These are phyloP conservation scores for Lizonia empirigonia DNA, from an alignment of 2,329 filamentous ascomycete genomes.

Conservation along the genomic window DNA sequence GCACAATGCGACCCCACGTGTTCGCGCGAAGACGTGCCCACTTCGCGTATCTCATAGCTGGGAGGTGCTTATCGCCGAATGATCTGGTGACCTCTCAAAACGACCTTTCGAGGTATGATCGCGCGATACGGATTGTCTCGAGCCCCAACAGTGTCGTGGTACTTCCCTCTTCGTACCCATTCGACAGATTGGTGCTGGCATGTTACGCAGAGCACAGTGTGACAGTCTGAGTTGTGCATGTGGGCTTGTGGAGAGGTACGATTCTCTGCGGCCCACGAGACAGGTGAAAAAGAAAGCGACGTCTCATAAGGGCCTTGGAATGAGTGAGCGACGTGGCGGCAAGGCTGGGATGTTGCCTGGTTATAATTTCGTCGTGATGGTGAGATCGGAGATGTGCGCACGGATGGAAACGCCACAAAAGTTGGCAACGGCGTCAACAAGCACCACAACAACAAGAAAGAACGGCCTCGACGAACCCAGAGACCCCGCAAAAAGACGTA, in stretches of 20 bases:
- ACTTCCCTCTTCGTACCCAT: slow-evolving; percentile 6
- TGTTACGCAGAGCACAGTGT: slow-evolving; percentile 16
- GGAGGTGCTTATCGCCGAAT: slow-evolving; percentile 9
- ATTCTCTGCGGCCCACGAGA: slow-evolving; percentile 10
- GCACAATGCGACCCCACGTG: slow-evolving; percentile 14
- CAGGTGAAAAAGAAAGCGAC: slow-evolving; percentile 8
- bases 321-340: slow-evolving; percentile 7
- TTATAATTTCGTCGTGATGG: slow-evolving; percentile 5
- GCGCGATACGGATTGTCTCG: slow-evolving; percentile 4
- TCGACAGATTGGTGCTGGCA: slow-evolving; percentile 5
- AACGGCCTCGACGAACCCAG: neutral
- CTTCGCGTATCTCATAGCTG: slow-evolving; percentile 6
- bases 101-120: slow-evolving; percentile 4
- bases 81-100: slow-evolving; percentile 10
- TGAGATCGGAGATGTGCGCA: slow-evolving; percentile 17
- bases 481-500: neutral
- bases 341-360: slow-evolving; percentile 15
- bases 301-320: slow-evolving; percentile 10
- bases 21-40: slow-evolving; percentile 18
- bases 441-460: slow-evolving; percentile 9
- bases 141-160: neutral
- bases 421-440: slow-evolving; percentile 14
- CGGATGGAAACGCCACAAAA: slow-evolving; percentile 10
- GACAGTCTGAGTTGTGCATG: slow-evolving; percentile 13
- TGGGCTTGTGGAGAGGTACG: slow-evolving; percentile 3